Conservation (phyloP, 306 rosid species). For the Rosa chinensis region DNA sequence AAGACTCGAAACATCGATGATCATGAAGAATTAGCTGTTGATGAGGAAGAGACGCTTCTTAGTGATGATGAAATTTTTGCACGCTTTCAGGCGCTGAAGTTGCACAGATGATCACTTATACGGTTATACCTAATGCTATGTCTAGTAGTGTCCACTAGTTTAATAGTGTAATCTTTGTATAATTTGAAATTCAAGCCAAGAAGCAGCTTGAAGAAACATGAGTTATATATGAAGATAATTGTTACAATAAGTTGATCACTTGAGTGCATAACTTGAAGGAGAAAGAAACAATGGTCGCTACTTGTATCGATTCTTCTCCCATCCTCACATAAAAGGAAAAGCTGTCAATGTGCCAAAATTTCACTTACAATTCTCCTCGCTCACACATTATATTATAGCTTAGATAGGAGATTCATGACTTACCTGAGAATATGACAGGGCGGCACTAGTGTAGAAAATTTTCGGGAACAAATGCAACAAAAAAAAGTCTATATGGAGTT, state of each 20-base stretch:
- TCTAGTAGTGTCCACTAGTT: background rate
- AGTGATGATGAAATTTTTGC: background rate
- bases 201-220: background rate
- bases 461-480: too few relatives aligned
- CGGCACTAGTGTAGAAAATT: too few relatives aligned
- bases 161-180: slow-evolving; percentile 1
- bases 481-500: background rate
- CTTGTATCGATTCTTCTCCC: background rate
- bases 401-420: background rate
- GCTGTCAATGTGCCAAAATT: too few relatives aligned
- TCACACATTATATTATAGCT: too few relatives aligned
- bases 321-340: too few relatives aligned
- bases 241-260: background rate
- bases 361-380: too few relatives aligned
- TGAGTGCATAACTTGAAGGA: slow-evolving; percentile 1
- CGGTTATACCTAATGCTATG: background rate
- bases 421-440: too few relatives aligned
- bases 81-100: background rate
- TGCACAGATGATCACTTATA: background rate
- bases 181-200: background rate
- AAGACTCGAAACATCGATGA: background rate
- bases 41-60: background rate
- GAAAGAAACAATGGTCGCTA: background rate
- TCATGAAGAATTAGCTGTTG: background rate
- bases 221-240: background rate